Base-by-base conservation (phyloP, 2,329 filamentous ascomycete genomes). In the Phyllosticta paracitricarpa region DNA sequence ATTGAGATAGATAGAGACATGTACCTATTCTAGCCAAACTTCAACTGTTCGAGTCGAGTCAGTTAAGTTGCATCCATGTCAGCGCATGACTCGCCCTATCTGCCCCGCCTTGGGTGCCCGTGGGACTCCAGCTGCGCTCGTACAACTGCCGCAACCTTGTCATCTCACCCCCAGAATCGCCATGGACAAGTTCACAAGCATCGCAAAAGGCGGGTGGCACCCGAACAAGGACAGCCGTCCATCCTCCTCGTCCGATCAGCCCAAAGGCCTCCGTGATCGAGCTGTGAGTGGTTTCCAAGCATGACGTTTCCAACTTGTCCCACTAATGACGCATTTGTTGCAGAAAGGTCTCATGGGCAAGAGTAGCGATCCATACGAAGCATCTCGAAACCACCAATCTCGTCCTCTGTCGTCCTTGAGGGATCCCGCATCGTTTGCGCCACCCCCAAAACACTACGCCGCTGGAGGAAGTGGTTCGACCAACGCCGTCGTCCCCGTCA, bases 361-460 rank as follows among this genome's bases (percentile, higher is more conserved):
- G 61, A 78, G 81, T 61, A 68, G 75, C 48, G 75, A 82, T 33
- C 68, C 72, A 52, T 65, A 72, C 33, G 67, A 68, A 56, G 67
- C 66, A 35, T 68, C 71, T 28, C 65, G 66, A 28, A 77, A 81
- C 25, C 84, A 84, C 65, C 75, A 81, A 58, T 81, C 83, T 6
- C 79, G 80, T 17, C 91, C 91, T 1, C 76, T 95, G 53, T 79
- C 84, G 8, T 80, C 84, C 3, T 80, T 96, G 30, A 86, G 84
- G 70, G 91, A 96, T 70, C 91, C 90, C 1, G 73, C 83, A 1
- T 82, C 84, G 17, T 96, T 96, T 71, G 90, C 84, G 2, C 89
- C 91, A 25, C 91, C 91, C 26, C 91, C 91, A 0, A 92, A 84
- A 68, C 88, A 69, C 24, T 54, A 57, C 10, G 59, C n/a, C 28